Evolutionary conservation across 345 rosid species (phyloP).

Genomic region (Gossypium herbaceum): DNA sequence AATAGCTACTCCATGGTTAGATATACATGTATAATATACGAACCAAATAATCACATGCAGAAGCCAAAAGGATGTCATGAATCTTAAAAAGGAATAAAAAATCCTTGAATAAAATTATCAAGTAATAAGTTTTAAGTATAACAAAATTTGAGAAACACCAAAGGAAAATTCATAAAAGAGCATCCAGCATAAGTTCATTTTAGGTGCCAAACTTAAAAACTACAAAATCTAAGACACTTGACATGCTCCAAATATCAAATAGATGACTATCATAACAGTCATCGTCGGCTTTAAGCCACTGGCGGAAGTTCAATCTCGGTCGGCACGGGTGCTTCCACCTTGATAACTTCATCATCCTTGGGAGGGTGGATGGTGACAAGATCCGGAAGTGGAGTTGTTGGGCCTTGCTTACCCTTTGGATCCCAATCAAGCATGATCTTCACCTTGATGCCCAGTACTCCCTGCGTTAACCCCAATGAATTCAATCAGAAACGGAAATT

Average conservation of each 20-base stretch:
- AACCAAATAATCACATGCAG: neutral
- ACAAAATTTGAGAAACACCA: neutral
- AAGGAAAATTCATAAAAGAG: neutral
- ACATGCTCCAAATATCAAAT: neutral
- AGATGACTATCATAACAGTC: neutral
- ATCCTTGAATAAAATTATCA: neutral
- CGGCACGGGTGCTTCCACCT: conserved; percentile 17
- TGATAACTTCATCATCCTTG: conserved; percentile 57
- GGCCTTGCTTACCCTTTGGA: conserved; percentile 79
- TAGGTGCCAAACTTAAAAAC: neutral
- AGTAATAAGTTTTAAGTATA: neutral
- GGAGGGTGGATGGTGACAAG: conserved; percentile 71
- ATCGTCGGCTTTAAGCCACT: conserved; percentile 24
- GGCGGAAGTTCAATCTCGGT: conserved; percentile 38
- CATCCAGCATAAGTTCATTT: neutral
- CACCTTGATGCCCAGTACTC: conserved; percentile 84
- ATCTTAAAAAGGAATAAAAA: neutral
- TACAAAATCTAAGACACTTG: neutral
- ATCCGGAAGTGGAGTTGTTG: conserved; percentile 74
- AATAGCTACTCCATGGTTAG: no score
- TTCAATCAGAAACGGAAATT: neutral
- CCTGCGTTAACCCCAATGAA: conserved; percentile 31
- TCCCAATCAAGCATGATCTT: conserved; percentile 93
- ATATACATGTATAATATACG: no score
- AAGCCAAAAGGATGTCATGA: neutral